Conservation (phyloP, 495 filamentous ascomycete species). For the Tuber melanosporum region DNA sequence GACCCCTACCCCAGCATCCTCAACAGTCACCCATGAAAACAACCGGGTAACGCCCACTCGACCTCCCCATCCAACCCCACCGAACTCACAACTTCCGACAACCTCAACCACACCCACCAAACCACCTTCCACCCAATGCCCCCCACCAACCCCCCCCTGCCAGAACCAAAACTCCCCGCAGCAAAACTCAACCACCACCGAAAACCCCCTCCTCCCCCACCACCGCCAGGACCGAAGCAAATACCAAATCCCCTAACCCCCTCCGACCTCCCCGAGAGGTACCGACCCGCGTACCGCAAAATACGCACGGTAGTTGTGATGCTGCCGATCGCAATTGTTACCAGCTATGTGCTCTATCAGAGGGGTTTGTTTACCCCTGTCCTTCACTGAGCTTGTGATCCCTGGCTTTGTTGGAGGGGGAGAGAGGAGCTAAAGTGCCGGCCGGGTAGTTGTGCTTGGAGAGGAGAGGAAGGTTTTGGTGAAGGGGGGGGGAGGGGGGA, state of each 20-base stretch:
- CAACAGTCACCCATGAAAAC: background rate
- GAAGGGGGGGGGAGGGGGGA: background rate
- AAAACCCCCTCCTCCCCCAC: background rate
- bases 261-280: constrained; percentile 43
- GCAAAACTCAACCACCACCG: background rate
- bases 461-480: constrained; percentile 33
- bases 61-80: background rate
- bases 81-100: background rate
- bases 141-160: background rate
- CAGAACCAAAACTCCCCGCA: background rate
- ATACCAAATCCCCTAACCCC: constrained; percentile 45
- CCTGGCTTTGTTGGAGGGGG: background rate
- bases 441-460: constrained; percentile 17
- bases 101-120: background rate
- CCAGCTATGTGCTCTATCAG: constrained; percentile 42
- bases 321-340: constrained; percentile 43
- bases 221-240: background rate
- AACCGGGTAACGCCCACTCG: background rate
- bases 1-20: background rate
- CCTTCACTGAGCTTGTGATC: background rate
- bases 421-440: background rate
- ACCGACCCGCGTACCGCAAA: constrained; percentile 38
- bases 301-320: constrained; percentile 42
- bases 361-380: constrained; percentile 27
- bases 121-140: background rate